These are phyloP conservation scores for Cicer bijugum DNA, from an alignment of 306 rosid species.

Conservation along the genomic window DNA sequence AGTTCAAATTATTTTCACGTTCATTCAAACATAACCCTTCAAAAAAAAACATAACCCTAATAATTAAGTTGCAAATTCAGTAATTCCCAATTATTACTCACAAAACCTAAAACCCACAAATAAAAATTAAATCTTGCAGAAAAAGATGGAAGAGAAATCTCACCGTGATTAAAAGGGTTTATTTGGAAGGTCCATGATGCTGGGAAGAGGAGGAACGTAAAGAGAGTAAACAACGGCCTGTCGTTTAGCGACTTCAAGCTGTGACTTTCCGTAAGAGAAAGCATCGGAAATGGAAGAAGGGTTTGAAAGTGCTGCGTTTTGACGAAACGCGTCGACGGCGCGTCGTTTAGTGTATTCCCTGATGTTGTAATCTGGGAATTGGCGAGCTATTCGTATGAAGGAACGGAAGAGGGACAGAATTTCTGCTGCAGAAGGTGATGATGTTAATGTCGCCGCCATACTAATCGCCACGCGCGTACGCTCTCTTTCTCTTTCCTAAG, in stretches of 20 bases:
- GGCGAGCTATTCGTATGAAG: conserved; percentile 60
- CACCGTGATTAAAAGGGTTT: conserved; percentile 4
- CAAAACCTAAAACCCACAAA: neutral
- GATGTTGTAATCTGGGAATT: conserved; percentile 75
- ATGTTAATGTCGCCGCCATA: neutral
- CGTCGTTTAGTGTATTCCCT: conserved; percentile 78
- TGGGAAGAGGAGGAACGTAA: conserved; percentile 62
- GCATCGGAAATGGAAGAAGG: conserved; percentile 50
- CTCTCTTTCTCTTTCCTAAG: neutral
- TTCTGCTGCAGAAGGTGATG: conserved; percentile 51
- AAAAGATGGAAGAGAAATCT: neutral
- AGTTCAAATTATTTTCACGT: too few relatives aligned
- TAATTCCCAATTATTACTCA: neutral
- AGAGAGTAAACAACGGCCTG: conserved; percentile 70
- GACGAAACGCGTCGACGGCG: conserved; percentile 67
- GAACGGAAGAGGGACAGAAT: conserved; percentile 62
- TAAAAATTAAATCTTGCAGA: neutral
- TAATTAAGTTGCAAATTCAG: neutral
- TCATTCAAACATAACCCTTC: too few relatives aligned
- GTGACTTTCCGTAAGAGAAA: conserved; percentile 56
- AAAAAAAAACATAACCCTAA: neutral
- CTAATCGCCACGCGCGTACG: neutral
- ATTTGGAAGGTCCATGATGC: conserved; percentile 62
- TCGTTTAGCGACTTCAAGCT: conserved; percentile 64
- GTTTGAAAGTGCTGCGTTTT: conserved; percentile 59